A percentile compares a stretch with the other conserved stretches of the same genome.
These are phyloP conservation scores for Pichia scutulata DNA, from an alignment of 805 yeast species.

Conservation along the genomic window DNA sequence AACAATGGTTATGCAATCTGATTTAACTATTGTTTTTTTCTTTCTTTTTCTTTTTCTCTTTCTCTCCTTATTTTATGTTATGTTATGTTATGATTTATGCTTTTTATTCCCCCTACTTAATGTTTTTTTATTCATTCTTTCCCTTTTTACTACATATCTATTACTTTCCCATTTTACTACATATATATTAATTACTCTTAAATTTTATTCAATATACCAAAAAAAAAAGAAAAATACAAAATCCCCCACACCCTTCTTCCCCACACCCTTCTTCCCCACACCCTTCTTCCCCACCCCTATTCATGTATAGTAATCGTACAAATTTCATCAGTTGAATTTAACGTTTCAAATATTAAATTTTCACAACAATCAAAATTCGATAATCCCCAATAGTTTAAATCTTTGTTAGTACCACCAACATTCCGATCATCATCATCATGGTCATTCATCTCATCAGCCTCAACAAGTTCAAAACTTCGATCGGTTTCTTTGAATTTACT, in stretches of 20 bases:
- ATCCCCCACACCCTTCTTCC: too few species aligned
- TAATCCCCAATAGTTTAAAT: conserved; percentile 29
- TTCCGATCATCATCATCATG: conserved; percentile 7
- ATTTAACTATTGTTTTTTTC: not conserved
- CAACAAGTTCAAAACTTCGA: conserved; percentile 1
- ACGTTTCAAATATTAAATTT: conserved; percentile 26
- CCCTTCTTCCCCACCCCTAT: too few species aligned
- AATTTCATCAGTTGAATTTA: conserved; percentile 23
- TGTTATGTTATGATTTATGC: not conserved
- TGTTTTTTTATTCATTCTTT: too few species aligned
- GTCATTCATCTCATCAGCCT: not conserved
- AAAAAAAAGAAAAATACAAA: too few species aligned
- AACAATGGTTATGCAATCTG: not conserved
- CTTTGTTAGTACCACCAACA: conserved; percentile 10
- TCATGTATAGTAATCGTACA: conserved; percentile 24
- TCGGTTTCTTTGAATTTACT: conserved; percentile 17
- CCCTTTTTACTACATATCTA: too few species aligned
- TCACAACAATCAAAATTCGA: conserved; percentile 24
- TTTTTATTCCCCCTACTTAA: too few species aligned
- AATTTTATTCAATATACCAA: too few species aligned
- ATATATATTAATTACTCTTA: too few species aligned
- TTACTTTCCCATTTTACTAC: too few species aligned
- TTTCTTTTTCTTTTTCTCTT: not conserved
- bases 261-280: too few species aligned
- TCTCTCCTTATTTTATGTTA: too few species aligned